phyloP scores from a whole-genome alignment of 2,329 filamentous ascomycete genomes.

The Cordyceps fumosorosea region DNA sequence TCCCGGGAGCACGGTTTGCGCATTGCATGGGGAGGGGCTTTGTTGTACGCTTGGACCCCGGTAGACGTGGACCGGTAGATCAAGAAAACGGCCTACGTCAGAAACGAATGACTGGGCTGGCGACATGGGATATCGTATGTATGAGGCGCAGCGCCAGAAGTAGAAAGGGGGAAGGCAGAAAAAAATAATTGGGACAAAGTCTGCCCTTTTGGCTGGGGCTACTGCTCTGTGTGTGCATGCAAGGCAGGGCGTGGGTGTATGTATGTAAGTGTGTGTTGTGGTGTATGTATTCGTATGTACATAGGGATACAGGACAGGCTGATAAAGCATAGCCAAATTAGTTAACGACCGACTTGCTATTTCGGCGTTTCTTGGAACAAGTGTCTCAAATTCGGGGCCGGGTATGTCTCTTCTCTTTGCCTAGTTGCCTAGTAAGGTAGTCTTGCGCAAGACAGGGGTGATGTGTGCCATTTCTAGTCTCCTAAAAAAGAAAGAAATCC shows the following conservation, averaged over 20 bases:
- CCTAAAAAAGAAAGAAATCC: too few species aligned
- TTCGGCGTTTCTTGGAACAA: not conserved
- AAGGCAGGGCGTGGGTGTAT: not conserved
- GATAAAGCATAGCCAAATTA: too few species aligned
- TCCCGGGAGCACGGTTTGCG: not conserved
- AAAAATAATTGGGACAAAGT: not conserved
- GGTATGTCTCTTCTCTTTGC: not conserved
- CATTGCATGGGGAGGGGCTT: not conserved
- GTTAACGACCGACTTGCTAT: not conserved
- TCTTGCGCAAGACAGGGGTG: not conserved
- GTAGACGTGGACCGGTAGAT: not conserved
- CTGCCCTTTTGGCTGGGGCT: too few species aligned
- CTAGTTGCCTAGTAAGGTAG: not conserved
- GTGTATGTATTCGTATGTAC: too few species aligned
- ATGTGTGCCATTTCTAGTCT: not conserved
- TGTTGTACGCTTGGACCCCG: not conserved
- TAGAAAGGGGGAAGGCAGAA: not conserved
- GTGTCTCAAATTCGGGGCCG: constrained; percentile 6
- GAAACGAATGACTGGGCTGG: not conserved
- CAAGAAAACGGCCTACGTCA: not conserved
- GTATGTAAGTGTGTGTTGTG: not conserved
- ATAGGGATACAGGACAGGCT: too few species aligned
- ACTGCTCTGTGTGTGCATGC: not conserved
- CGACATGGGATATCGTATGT: not conserved
- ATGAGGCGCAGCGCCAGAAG: not conserved